Conservation (phyloP, 1,284 basidiomycete genomes). For the Schizophyllum amplum region DNA sequence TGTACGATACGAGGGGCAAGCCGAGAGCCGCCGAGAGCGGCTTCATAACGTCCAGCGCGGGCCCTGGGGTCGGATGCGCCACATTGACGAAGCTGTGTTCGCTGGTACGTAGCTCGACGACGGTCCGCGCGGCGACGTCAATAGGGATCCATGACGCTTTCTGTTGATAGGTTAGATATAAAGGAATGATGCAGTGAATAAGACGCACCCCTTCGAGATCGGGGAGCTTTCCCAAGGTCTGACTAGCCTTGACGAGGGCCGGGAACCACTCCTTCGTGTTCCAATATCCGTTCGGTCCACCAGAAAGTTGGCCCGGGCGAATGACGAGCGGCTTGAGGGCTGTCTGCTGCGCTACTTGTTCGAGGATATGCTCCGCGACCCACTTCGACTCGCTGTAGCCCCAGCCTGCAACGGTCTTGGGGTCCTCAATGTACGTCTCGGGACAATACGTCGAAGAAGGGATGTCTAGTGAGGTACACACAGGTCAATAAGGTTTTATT, state of each 20-base stretch:
- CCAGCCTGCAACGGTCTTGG: slow-evolving; percentile 21
- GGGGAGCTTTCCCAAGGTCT: slow-evolving; percentile 19
- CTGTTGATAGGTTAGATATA: slow-evolving; percentile 8
- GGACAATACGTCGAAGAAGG: background rate
- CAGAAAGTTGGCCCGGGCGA: slow-evolving; percentile 32
- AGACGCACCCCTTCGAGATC: slow-evolving; percentile 14
- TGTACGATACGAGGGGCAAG: slow-evolving; percentile 9
- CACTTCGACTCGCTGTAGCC: slow-evolving; percentile 38
- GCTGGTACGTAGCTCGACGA: slow-evolving; percentile 18
- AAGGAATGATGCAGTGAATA: background rate
- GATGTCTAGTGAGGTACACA: background rate
- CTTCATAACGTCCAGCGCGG: slow-evolving; percentile 4
- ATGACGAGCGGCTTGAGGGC: slow-evolving; percentile 20
- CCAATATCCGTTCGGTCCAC: slow-evolving; percentile 25
- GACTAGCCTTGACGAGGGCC: slow-evolving; percentile 16
- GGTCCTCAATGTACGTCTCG: slow-evolving; percentile 13
- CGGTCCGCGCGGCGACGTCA: slow-evolving; percentile 20
- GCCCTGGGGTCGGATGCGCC: slow-evolving; percentile 10
- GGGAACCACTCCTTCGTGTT: slow-evolving; percentile 28
- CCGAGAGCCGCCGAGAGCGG: slow-evolving; percentile 1
- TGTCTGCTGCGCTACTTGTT: slow-evolving; percentile 15
- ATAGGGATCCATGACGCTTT: slow-evolving; percentile 24
- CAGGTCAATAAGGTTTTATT: background rate
- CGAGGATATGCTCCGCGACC: slow-evolving; percentile 32
- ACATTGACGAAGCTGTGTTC: slow-evolving; percentile 12